Conservation (phyloP, 345 rosid genomes). For the Cochlearia excelsa region DNA sequence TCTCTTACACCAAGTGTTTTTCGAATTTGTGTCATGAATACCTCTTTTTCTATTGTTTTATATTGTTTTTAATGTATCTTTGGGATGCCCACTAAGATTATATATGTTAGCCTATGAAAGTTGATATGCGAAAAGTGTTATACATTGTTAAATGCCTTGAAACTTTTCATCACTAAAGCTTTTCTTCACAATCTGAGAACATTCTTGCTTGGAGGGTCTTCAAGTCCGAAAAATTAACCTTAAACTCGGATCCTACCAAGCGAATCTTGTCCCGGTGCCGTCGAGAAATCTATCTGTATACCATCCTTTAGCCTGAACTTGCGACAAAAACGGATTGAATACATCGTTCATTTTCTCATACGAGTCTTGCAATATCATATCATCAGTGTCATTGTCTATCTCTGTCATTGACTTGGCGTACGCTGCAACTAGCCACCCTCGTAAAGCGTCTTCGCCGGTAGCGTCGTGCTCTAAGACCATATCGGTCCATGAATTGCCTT, state of each 20-base stretch:
- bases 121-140: too few species aligned
- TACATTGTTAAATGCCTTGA: too few species aligned
- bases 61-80: too few species aligned
- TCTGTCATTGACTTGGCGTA: conserved; percentile 48
- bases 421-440: conserved; percentile 96
- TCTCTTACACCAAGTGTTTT: too few species aligned
- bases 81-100: too few species aligned
- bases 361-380: conserved; percentile 49
- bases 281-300: conserved; percentile 85
- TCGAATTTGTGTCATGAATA: too few species aligned
- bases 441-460: conserved; percentile 80
- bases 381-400: conserved; percentile 35
- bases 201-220: too few species aligned
- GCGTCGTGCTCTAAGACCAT: conserved; percentile 80
- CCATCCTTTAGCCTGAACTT: conserved; percentile 85
- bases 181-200: too few species aligned
- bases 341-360: conserved; percentile 57
- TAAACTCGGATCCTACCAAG: conserved; percentile 44
- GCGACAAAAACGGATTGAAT: conserved; percentile 52
- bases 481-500: conserved; percentile 55
- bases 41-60: too few species aligned
- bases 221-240: too few species aligned
- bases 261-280: conserved; percentile 78
- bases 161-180: too few species aligned
- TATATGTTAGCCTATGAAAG: too few species aligned